Base-by-base conservation (phyloP, 2,329 filamentous ascomycete species). In the Penicillium sp. region DNA sequence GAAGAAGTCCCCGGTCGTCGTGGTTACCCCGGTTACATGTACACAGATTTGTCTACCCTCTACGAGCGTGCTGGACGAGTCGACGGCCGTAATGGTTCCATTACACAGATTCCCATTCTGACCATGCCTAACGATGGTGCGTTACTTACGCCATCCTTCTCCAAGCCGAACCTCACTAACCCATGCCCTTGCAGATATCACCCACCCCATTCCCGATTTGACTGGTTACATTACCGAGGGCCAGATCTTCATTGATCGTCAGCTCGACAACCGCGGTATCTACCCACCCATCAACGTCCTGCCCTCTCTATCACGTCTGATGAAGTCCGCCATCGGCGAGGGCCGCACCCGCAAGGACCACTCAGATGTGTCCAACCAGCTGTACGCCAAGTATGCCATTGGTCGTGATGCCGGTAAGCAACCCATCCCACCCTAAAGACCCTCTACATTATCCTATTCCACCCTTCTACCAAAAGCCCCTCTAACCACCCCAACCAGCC, bases 11-110 rank as follows among this genome's bases (percentile, higher is more conserved):
- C 94, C 38, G 94, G 94, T 83, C 93, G 94, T 77, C 93, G 94
- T 87, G 94, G 94, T 84, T 99, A 94, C 82, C 94, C 94, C 51
- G 94, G 94, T 90, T 99, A 99, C 84, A 99, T 99, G 94, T 99
- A 99, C 83, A 99, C 94, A 67, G 95, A 99, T 86, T 89, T 99
- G 87, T 97, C 94, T 57, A 99, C 94, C 72, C 97, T 99, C 70
- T 99, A 99, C 83, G 94, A 99, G 80, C 92, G 94, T 80, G 94
- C 94, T 67, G 94, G 94, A 72, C 94, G 94, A 89, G 94, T 99
- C 48, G 83, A 91, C 71, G 95, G 95, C 67, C 90, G 95, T 68
- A 97, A 97, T 71, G 94, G 95, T 58, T 99, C 94, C 69, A 99
- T 99, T 69, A 99, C 95, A 19, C 94, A 99, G 80, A 97, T 99